These are phyloP conservation scores for Termitomyces sp. DNA, from an alignment of 768 basidiomycete genomes.

Conservation along the genomic window DNA sequence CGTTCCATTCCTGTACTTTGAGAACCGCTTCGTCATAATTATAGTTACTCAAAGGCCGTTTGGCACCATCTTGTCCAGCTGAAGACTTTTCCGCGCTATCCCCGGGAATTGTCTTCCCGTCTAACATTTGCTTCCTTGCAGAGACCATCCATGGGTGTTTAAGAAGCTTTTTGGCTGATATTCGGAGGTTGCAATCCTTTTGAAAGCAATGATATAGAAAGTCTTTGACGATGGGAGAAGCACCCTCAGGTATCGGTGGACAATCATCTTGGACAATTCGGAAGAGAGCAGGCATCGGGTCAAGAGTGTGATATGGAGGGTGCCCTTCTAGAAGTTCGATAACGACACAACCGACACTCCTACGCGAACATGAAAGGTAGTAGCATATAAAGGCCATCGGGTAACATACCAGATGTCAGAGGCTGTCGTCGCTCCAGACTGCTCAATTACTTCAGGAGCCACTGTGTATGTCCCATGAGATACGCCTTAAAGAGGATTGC, in stretches of 20 bases:
- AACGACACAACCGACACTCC: slow-evolving; percentile 96
- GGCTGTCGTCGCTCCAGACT: slow-evolving; percentile 93
- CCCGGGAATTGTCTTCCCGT: slow-evolving; percentile 30
- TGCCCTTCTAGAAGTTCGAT: slow-evolving; percentile 91
- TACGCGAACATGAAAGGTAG: slow-evolving; percentile 13
- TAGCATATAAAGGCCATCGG: neutral
- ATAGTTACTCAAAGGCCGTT: slow-evolving; percentile 65
- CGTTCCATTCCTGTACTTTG: slow-evolving; percentile 98
- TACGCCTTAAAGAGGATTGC: neutral
- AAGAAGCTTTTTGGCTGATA: slow-evolving; percentile 90
- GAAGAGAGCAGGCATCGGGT: slow-evolving; percentile 98
- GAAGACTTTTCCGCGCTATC: slow-evolving; percentile 33
- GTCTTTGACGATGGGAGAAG: slow-evolving; percentile 92
- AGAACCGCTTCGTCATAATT: slow-evolving; percentile 93
- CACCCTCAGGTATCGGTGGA: slow-evolving; percentile 94
- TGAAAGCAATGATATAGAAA: slow-evolving; percentile 98
- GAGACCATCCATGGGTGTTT: slow-evolving; percentile 96
- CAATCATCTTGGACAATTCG: slow-evolving; percentile 98
- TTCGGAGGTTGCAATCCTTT: slow-evolving; percentile 93
- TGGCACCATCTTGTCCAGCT: slow-evolving; percentile 30
- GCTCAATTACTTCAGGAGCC: slow-evolving; percentile 99
- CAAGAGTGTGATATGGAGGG: slow-evolving; percentile 93
- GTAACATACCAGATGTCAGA: slow-evolving; percentile 80
- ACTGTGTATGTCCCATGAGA: slow-evolving; percentile 41
- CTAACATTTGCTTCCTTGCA: slow-evolving; percentile 69